phyloP scores from a whole-genome alignment of 805 yeast genomes.

The Nematodospora valgi region DNA sequence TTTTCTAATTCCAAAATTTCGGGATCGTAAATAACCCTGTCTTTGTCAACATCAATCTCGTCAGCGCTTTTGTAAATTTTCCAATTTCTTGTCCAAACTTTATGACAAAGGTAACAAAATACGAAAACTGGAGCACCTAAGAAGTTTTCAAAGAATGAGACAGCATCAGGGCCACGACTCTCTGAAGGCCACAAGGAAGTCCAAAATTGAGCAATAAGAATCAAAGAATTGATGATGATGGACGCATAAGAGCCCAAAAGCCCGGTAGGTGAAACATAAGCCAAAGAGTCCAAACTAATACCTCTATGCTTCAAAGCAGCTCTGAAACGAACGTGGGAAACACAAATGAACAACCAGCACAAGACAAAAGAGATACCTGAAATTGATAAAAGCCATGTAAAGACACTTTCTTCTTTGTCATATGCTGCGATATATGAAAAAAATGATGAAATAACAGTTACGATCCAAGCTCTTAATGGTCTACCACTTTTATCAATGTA shows the following conservation, averaged over 20 bases:
- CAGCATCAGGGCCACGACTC: conserved; percentile 22
- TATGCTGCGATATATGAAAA: conserved; percentile 41
- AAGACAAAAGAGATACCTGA: conserved; percentile 32
- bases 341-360: conserved; percentile 39
- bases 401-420: conserved; percentile 34
- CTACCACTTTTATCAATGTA: conserved; percentile 40
- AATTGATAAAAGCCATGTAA: conserved; percentile 35
- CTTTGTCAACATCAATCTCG: conserved; percentile 28
- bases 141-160: conserved; percentile 30
- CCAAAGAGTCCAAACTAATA: conserved; percentile 24
- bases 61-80: conserved; percentile 19
- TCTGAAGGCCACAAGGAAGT: conserved; percentile 40
- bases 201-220: conserved; percentile 43
- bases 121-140: conserved; percentile 30
- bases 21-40: conserved; percentile 30
- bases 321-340: conserved; percentile 40
- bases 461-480: conserved; percentile 36
- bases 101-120: conserved; percentile 29
- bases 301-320: conserved; percentile 31
- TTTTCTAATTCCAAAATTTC: conserved; percentile 30
- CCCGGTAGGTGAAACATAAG: conserved; percentile 38
- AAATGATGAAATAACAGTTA: conserved; percentile 31
- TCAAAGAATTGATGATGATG: conserved; percentile 25
- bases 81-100: conserved; percentile 31
- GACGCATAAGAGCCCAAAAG: conserved; percentile 37